Evolutionary conservation across 495 filamentous ascomycete species (phyloP), one percentile per base, ranked within the genome.

Genomic region (Hypomontagnella submonticulosa): DNA sequence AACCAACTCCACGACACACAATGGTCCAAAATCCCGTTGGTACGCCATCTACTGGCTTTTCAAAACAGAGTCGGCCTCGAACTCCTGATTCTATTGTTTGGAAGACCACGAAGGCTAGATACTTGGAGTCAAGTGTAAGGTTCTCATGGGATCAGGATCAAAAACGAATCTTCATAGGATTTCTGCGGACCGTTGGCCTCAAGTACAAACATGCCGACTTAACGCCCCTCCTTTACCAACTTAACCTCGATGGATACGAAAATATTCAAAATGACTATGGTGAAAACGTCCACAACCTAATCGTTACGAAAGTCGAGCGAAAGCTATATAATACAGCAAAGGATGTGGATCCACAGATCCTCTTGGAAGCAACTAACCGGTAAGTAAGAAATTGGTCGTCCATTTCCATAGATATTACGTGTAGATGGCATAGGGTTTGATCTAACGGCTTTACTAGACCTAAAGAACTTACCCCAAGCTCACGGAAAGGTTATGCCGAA

Each of bases 81-180:
- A 56, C 66, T 13, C 20, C 60, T 4, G 11, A 60, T 37, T 60
- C 54, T 0, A 1, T 51, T 34, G 60, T 69, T 30, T 69, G 66
- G 66, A 34, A 27, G 9, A 15, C 1, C 0, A 57, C 34, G 1
- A 65, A 16, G 19, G 66, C 66, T 0, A 36, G n/a, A 33, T 23
- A 69, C 8, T 48, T 69, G 2, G 16, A 32, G 5, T 65, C 66
- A 0, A 15, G 61, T 7, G 46, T 51, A 1, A 49, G 55, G 12
- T 64, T 69, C 56, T 37, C 32, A 9, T 69, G 66, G 66, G 43
- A 69, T 33, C 46, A 19, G 23, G 9, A 43, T 34, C 66, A 69
- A 15, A 69, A 51, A 1, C 10, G 1, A 11, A 18, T 47, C 0
- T 69, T 64, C 15, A 7, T 34, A 2, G 12, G 52, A 0, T 69